These are phyloP conservation scores for Tetrahymena thermophila DNA, from an alignment of 73 alveolate species.

Conservation along the genomic window DNA sequence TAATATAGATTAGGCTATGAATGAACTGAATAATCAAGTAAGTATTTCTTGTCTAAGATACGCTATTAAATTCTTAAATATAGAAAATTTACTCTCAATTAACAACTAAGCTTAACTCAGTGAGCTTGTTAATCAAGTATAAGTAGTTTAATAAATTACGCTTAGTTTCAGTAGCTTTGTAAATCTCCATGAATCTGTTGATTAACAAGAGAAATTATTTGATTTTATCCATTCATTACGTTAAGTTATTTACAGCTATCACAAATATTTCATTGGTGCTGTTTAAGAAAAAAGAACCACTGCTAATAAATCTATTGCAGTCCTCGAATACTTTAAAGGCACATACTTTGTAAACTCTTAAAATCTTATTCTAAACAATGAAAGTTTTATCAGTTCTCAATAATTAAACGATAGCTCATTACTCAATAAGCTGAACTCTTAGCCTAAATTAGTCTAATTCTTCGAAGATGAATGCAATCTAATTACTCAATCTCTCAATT, in stretches of 20 bases:
- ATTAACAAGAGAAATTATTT: not conserved
- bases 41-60: not conserved
- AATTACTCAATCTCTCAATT: not conserved
- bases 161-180: not conserved
- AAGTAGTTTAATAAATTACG: not conserved
- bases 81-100: not conserved
- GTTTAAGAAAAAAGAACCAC: not conserved
- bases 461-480: not conserved
- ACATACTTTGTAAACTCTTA: not conserved
- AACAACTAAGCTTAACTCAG: not conserved
- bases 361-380: not conserved
- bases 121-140: not conserved
- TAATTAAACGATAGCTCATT: not conserved
- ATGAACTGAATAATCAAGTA: not conserved
- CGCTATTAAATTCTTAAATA: not conserved
- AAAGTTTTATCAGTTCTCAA: not conserved
- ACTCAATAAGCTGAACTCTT: not conserved
- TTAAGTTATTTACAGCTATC: not conserved
- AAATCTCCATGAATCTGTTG: not conserved
- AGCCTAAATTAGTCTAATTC: not conserved
- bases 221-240: not conserved
- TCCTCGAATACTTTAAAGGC: not conserved
- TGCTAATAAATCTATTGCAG: not conserved
- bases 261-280: not conserved
- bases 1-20: not conserved